These are phyloP conservation scores for Eucalyptus marginata DNA, from an alignment of 345 rosid species.

Conservation along the genomic window DNA sequence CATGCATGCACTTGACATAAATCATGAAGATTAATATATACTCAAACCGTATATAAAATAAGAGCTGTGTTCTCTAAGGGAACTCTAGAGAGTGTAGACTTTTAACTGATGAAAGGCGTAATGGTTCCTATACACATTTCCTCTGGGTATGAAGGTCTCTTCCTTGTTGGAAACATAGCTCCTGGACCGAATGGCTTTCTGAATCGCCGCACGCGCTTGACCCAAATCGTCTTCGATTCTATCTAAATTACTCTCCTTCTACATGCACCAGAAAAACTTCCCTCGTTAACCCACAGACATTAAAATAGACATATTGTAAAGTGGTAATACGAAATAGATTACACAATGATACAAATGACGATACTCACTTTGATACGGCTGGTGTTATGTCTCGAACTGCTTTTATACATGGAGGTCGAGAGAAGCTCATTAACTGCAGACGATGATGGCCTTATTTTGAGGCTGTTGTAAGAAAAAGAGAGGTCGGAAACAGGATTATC, in stretches of 20 bases:
- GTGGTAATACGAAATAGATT: neutral
- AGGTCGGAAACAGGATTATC: neutral
- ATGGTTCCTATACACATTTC: constrained; percentile 36
- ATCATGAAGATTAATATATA: neutral
- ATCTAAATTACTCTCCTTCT: constrained; percentile 9
- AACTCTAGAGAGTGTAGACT: neutral
- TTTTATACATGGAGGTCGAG: neutral
- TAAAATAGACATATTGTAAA: neutral
- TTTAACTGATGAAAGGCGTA: constrained; percentile 50
- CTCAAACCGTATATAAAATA: neutral
- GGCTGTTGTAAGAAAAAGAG: neutral
- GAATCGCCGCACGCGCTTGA: constrained; percentile 34
- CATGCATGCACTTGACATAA: neutral
- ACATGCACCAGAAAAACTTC: neutral
- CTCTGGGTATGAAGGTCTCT: constrained; percentile 31
- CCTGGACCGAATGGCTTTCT: constrained; percentile 16
- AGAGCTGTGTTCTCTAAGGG: neutral
- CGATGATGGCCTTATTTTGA: neutral
- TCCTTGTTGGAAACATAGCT: constrained; percentile 19
- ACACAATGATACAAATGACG: neutral
- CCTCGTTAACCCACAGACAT: neutral
- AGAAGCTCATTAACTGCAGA: neutral
- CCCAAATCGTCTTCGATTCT: constrained; percentile 24
- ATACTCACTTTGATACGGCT: neutral
- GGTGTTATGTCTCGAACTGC: neutral